Base-by-base conservation (phyloP, 805 yeast genomes). In the Wickerhamiella hasegawae region DNA sequence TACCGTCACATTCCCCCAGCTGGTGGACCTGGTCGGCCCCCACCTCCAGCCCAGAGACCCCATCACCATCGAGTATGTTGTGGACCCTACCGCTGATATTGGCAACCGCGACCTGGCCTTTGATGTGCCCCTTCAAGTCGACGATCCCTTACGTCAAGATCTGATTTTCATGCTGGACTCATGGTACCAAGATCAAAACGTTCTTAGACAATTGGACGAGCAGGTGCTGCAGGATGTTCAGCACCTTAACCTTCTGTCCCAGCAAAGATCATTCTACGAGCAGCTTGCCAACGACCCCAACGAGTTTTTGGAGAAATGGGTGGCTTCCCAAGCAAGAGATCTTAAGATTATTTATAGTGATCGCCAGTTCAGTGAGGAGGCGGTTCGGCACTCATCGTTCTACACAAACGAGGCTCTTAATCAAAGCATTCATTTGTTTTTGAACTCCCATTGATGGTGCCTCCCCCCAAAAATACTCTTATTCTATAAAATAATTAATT, bases 271-370 rank as follows among this genome's bases (percentile, higher is more conserved):
- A 38, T 90, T 90, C 57, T 87, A 79, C 58, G 59, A 71, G 23
- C 73, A 74, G 42, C 62, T 90, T 40, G 65, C 80, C 28, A 66
- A 76, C 31, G 73, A 85, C 49, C 97, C 98, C 0, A 76, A 74
- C 3, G 66, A 66, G 18, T 81, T 83, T 47, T 59, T 90, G 45
- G 64, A 75, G 37, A 66, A 71, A 34, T 80, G 94, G 69, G 63
- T 75, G 41, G 77, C 74, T 30, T 76, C 83, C 30, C 93, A 90
- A 54, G 65, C 83, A 12, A 81, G 83, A 40, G 80, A 87, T 32
- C 65, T 90, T 49, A 84, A 79, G 58, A 79, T 87, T 11, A 65
- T 90, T 43, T 70, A 83, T 40, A 84, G 94, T 44, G 97, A 90
- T 47, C 90, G 80, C 47, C 87, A 85, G 8, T 79, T 75, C 57